Percentiles rank a stretch among this genome's conserved stretches.
phyloP scores from a whole-genome alignment of 139 green algal genomes.

The Dunaliella sp. region DNA sequence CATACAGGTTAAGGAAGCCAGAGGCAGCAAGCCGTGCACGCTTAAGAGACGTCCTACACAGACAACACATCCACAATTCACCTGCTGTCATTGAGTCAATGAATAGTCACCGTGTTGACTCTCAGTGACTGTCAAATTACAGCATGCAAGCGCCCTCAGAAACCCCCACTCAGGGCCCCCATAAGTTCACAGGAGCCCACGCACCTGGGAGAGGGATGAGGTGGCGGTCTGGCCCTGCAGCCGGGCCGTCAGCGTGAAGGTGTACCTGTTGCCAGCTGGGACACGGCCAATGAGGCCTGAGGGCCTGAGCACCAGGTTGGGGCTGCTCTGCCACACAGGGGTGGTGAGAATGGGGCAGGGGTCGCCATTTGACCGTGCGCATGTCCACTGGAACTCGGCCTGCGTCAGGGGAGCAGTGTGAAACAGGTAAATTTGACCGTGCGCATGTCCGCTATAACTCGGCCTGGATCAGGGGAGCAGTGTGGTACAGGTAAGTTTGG shows the following conservation, averaged over 20 bases:
- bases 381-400: no score
- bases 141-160: not conserved
- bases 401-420: no score
- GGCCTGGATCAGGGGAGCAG: no score
- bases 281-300: not conserved
- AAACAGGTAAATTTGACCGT: no score
- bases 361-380: no score
- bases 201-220: not conserved
- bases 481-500: no score
- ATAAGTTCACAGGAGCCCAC: not conserved
- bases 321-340: not conserved
- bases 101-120: no score
- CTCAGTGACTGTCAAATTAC: not conserved
- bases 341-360: not conserved
- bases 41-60: not conserved
- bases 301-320: no score
- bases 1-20: no score
- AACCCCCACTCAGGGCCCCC: not conserved
- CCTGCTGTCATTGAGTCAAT: not conserved
- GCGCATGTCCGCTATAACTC: no score
- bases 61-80: not conserved
- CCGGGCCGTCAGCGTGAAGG: not conserved
- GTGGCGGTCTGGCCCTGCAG: not conserved
- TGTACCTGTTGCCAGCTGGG: not conserved
- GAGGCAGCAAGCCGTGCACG: no score